A percentile compares a stretch with the other conserved stretches of the same genome.
These are phyloP conservation scores for Mallotus repandus DNA, from an alignment of 441 rosid species.

Conservation along the genomic window DNA sequence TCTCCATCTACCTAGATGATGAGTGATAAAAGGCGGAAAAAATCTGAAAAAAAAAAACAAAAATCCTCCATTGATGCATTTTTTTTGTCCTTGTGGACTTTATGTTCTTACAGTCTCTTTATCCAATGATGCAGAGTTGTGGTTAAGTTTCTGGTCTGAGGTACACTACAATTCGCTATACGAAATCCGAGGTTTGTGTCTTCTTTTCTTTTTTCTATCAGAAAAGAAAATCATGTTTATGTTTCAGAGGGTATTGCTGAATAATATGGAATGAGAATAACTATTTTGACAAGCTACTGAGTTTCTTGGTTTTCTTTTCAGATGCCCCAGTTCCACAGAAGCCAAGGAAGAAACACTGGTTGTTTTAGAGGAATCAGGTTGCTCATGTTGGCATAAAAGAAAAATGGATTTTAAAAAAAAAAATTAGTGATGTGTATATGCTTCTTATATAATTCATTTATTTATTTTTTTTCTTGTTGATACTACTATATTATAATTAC, in stretches of 20 bases:
- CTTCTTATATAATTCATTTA: no score
- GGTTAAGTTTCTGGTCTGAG: constrained; percentile 99
- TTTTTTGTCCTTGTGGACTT: neutral
- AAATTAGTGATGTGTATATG: neutral
- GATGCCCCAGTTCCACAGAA: constrained; percentile 67
- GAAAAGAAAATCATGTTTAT: neutral
- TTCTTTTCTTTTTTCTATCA: neutral
- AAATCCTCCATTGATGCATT: neutral
- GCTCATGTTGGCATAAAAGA: constrained; percentile 6
- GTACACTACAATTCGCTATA: constrained; percentile 96
- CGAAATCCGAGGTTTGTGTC: constrained; percentile 68
- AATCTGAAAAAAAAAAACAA: no score
- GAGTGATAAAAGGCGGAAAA: neutral
- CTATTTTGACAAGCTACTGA: neutral
- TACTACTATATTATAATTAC: neutral
- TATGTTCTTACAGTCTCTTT: constrained; percentile 15
- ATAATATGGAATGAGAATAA: neutral
- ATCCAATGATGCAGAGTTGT: constrained; percentile 61
- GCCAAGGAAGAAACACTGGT: constrained; percentile 94
- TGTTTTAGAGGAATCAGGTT: constrained; percentile 52
- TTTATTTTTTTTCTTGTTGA: neutral
- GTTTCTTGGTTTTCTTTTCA: constrained; percentile 33
- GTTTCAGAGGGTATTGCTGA: neutral
- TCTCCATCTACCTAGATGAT: neutral
- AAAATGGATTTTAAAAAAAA: no score